Conservation (phyloP, 2,329 filamentous ascomycete genomes). For the Zalaria obscura region DNA sequence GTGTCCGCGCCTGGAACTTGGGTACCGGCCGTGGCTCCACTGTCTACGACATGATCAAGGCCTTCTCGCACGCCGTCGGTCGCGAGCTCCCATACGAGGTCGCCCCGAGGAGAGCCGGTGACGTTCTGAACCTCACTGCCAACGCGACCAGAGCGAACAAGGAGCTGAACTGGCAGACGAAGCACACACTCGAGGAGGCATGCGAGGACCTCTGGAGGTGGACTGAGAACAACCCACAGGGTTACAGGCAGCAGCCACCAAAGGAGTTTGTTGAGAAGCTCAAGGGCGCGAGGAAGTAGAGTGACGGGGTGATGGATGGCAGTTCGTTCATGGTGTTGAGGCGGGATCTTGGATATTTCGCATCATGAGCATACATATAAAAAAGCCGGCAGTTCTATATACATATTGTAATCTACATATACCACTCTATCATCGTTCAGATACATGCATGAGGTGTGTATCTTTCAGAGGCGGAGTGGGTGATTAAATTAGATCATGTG, state of each 20-base stretch:
- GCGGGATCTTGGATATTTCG: too few species aligned
- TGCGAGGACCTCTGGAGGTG: constrained; percentile 93
- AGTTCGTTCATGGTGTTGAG: too few species aligned
- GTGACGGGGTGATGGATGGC: neutral
- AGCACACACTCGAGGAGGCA: constrained; percentile 79
- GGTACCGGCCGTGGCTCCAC: constrained; percentile 91
- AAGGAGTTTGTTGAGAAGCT: constrained; percentile 55
- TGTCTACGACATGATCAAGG: constrained; percentile 93
- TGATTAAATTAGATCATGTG: too few species aligned
- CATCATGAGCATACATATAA: too few species aligned
- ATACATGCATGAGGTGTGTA: too few species aligned
- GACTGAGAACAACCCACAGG: constrained; percentile 93
- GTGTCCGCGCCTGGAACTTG: constrained; percentile 91
- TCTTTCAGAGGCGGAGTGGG: too few species aligned
- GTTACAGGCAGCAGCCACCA: constrained; percentile 86
- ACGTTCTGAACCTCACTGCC: constrained; percentile 88
- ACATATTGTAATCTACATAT: too few species aligned
- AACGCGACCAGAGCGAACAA: constrained; percentile 76
- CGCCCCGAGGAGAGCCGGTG: constrained; percentile 65
- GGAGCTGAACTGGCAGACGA: constrained; percentile 85
- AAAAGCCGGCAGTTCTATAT: too few species aligned
- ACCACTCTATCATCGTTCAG: too few species aligned
- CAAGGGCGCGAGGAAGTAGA: constrained; percentile 12
- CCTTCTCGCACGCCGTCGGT: constrained; percentile 78
- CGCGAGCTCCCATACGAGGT: constrained; percentile 78